phyloP scores from a whole-genome alignment of 2,329 filamentous ascomycete species.

The Aschersonia sp. region DNA sequence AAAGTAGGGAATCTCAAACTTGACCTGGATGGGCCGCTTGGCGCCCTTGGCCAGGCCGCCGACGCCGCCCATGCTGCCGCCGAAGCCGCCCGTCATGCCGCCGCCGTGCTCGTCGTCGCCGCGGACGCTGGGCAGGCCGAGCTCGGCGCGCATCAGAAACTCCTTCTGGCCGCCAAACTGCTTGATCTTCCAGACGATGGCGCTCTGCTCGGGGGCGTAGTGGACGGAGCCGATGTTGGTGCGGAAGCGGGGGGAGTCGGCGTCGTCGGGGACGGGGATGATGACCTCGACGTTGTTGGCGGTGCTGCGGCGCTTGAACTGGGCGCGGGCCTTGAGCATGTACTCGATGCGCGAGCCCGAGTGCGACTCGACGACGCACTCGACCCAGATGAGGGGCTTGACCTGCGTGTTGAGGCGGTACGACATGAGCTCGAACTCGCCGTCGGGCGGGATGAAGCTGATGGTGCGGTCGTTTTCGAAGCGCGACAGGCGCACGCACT shows the following conservation, averaged over 20 bases:
- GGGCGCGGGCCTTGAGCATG: slow-evolving; percentile 94
- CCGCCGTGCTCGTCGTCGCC: slow-evolving; percentile 92
- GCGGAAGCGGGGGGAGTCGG: slow-evolving; percentile 87
- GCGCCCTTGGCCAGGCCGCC: slow-evolving; percentile 63
- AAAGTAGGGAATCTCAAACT: slow-evolving; percentile 99
- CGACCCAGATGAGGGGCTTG: slow-evolving; percentile 97
- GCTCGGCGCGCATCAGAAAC: slow-evolving; percentile 94
- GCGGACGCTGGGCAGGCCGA: slow-evolving; percentile 84
- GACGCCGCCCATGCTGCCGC: slow-evolving; percentile 89
- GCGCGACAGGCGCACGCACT: slow-evolving; percentile 85
- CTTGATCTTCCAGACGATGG: slow-evolving; percentile 99
- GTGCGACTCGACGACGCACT: slow-evolving; percentile 93
- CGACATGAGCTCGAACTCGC: slow-evolving; percentile 98
- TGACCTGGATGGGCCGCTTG: slow-evolving; percentile 94
- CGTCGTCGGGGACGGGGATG: slow-evolving; percentile 93
- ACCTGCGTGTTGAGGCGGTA: slow-evolving; percentile 98
- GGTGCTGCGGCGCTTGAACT: slow-evolving; percentile 95
- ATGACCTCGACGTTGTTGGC: slow-evolving; percentile 98
- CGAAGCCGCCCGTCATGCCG: slow-evolving; percentile 95
- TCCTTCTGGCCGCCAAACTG: slow-evolving; percentile 98
- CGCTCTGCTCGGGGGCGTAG: slow-evolving; percentile 92
- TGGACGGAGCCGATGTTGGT: slow-evolving; percentile 96
- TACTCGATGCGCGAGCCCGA: slow-evolving; percentile 94
- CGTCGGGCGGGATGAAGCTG: slow-evolving; percentile 95
- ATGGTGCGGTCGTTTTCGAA: slow-evolving; percentile 99